Evolutionary conservation across 805 yeast genomes (phyloP).

Genomic region (Candida tallmaniae): DNA sequence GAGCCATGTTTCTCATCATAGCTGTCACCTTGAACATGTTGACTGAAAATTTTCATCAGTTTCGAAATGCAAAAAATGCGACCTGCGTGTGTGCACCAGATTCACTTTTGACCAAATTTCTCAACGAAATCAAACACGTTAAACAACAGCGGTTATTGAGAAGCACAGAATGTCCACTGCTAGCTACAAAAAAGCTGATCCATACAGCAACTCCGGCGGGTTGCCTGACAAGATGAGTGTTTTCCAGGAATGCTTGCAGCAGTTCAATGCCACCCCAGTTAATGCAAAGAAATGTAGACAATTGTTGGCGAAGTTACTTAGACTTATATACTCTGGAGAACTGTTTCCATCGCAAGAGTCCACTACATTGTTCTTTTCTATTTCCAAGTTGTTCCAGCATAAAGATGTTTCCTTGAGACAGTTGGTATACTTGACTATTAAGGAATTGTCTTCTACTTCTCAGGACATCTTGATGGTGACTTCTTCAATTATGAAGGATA

Average conservation of each 20-base stretch:
- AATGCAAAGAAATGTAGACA: conserved; percentile 83
- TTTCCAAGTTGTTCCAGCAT: conserved; percentile 92
- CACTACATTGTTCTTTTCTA: conserved; percentile 87
- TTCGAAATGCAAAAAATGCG: not conserved
- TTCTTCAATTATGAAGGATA: conserved; percentile 96
- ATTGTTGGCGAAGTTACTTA: conserved; percentile 74
- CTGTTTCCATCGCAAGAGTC: conserved; percentile 85
- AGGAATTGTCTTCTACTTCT: conserved; percentile 79
- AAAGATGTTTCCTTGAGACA: conserved; percentile 85
- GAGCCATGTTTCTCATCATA: not conserved
- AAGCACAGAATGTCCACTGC: conserved; percentile 63
- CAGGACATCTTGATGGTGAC: conserved; percentile 97
- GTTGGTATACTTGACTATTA: conserved; percentile 88
- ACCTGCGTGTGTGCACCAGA: not conserved
- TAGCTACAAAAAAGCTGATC: conserved; percentile 81
- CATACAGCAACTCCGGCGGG: conserved; percentile 39
- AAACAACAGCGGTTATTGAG: not conserved
- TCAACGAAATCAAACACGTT: conserved; percentile 6
- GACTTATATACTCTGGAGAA: conserved; percentile 83
- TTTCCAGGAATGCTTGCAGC: conserved; percentile 90
- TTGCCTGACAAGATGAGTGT: conserved; percentile 96
- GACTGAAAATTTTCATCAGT: not conserved
- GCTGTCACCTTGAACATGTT: conserved; percentile 7
- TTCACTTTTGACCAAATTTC: not conserved
- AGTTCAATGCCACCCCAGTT: conserved; percentile 87